phyloP scores from a whole-genome alignment of 1,284 basidiomycete genomes.

The Fistulinella cinereoalba region DNA sequence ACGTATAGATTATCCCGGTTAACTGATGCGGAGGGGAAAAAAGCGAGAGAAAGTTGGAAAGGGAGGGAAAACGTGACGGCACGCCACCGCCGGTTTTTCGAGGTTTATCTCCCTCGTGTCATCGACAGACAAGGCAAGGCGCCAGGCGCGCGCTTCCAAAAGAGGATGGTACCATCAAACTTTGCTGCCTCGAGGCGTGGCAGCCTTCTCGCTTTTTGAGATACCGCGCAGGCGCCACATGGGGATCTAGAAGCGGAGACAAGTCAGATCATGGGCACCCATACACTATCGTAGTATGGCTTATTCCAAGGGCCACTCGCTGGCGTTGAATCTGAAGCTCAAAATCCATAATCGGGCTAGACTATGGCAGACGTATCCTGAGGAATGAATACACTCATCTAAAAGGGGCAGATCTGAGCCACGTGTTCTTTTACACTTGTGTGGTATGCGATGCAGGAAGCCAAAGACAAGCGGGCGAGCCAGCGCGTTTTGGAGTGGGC shows the following conservation, averaged over 20 bases:
- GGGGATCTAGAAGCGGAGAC: conserved; percentile 1
- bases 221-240: conserved; percentile 20
- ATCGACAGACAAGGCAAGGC: conserved; percentile 5
- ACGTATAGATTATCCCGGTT: conserved; percentile 4
- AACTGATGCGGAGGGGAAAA: background rate
- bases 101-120: conserved; percentile 15
- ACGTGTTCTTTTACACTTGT: background rate
- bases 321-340: conserved; percentile 13
- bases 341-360: background rate
- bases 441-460: background rate
- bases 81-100: conserved; percentile 2
- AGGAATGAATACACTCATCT: background rate
- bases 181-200: conserved; percentile 27
- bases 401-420: background rate
- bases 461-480: conserved; percentile 10
- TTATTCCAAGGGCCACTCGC: conserved; percentile 10
- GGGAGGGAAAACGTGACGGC: background rate
- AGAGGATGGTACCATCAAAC: conserved; percentile 25
- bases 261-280: background rate
- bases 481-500: conserved; percentile 1
- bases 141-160: conserved; percentile 1
- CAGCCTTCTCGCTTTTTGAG: conserved; percentile 6
- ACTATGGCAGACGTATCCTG: background rate
- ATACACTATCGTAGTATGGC: no score
- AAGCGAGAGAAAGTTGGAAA: background rate